Conservation (phyloP, 176 grass and related monocot genomes). For the Oropetium thomaeum region DNA sequence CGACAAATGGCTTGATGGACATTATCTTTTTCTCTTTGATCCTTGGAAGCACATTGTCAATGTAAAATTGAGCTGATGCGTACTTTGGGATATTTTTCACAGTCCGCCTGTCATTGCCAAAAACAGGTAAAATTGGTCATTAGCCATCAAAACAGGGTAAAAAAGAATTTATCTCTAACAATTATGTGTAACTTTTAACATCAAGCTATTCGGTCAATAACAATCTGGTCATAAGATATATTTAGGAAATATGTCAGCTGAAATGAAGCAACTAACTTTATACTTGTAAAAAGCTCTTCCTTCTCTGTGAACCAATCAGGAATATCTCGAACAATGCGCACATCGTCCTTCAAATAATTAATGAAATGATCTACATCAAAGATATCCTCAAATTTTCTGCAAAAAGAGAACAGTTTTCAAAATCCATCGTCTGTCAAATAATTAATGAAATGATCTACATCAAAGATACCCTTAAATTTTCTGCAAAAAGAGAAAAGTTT, state of each 20-base stretch:
- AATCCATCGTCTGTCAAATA: slow-evolving; percentile 99
- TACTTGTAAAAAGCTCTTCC: slow-evolving; percentile 94
- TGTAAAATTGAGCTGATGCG: slow-evolving; percentile 91
- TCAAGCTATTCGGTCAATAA: neutral
- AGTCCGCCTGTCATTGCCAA: slow-evolving; percentile 80
- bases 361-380: slow-evolving; percentile 98
- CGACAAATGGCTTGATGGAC: slow-evolving; percentile 96
- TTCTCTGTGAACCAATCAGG: slow-evolving; percentile 98
- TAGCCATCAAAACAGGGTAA: no score
- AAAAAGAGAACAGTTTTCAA: no score
- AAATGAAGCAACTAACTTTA: slow-evolving; percentile 57
- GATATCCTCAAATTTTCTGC: slow-evolving; percentile 98
- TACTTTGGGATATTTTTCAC: slow-evolving; percentile 99
- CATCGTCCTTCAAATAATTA: slow-evolving; percentile 98
- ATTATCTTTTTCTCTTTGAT: slow-evolving; percentile 99
- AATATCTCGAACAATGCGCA: slow-evolving; percentile 76
- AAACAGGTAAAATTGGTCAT: no score
- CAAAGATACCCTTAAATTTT: slow-evolving; percentile 98
- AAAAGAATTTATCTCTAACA: no score
- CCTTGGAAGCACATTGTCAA: slow-evolving; percentile 98
- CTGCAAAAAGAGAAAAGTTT: slow-evolving; percentile 42
- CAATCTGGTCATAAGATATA: neutral
- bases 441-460: slow-evolving; percentile 97
- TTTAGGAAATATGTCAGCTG: neutral
- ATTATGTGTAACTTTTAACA: neutral